phyloP scores from a whole-genome alignment of 176 grass and related monocot species.

The Raddia guianensis region DNA sequence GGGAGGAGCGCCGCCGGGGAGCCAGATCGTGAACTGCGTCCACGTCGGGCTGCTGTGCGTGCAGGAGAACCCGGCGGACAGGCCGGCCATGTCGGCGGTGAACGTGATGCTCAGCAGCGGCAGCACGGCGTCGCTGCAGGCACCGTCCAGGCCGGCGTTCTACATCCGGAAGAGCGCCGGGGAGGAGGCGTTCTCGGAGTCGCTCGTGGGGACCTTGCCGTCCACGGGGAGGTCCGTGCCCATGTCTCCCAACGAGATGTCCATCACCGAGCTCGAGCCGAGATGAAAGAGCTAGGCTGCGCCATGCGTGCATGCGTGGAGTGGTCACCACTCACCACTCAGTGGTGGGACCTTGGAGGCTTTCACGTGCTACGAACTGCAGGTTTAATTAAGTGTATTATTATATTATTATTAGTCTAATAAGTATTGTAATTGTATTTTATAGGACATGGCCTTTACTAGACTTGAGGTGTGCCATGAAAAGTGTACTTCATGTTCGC shows the following conservation, averaged over 20 bases:
- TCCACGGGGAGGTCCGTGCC: not conserved
- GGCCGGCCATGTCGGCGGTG: constrained; percentile 35
- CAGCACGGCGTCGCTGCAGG: not conserved
- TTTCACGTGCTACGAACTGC: too few relatives aligned
- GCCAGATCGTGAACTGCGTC: constrained; percentile 23
- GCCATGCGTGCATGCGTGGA: too few relatives aligned
- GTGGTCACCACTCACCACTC: too few relatives aligned
- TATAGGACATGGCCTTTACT: too few relatives aligned
- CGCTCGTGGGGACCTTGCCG: not conserved
- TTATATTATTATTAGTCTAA: too few relatives aligned
- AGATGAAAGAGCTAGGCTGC: not conserved
- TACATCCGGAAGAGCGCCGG: constrained; percentile 9
- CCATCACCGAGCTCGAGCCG: constrained; percentile 30
- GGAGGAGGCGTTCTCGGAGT: not conserved
- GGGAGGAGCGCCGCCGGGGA: not conserved
- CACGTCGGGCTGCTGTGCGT: constrained; percentile 37
- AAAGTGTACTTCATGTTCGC: too few relatives aligned
- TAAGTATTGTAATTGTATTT: too few relatives aligned
- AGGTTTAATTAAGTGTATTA: too few relatives aligned
- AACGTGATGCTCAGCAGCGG: constrained; percentile 3
- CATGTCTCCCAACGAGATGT: constrained; percentile 30
- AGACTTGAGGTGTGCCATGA: too few relatives aligned
- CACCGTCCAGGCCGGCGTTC: constrained; percentile 9
- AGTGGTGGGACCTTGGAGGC: too few relatives aligned
- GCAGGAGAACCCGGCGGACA: constrained; percentile 28